Base-by-base conservation (phyloP, 2,329 filamentous ascomycete species). In the Elsinoe batatas region DNA sequence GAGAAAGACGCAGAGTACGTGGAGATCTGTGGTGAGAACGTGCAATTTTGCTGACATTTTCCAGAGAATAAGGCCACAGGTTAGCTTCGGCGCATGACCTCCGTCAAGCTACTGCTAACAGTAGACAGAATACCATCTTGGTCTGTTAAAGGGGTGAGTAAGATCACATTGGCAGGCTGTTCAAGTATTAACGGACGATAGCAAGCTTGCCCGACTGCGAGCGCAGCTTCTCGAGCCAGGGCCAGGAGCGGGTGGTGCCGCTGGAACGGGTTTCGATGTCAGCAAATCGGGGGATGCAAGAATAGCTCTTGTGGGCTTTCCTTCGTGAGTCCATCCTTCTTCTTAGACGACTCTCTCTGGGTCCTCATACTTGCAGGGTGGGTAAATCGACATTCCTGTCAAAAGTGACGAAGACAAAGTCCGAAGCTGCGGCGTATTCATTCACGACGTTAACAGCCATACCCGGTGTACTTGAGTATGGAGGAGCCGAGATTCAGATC, bases 361-460 rank as follows among this genome's bases (percentile, higher is more conserved):
- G 30, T 43, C 18, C 49, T 57, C 15, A 56, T 35, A 5, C 13
- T 56, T 55, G 30, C 12, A 51, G 47, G 5, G 93, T 98, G 53
- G 93, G 93, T 69, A 98, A 98, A 76, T 98, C 93, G 2, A 98
- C 93, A 0, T 97, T 98, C 68, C 71, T 98, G n/a, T 96, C 91
- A 49, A 96, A 97, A 68, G 94, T 98, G 69, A 98, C 93, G 50
- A 97, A 95, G 74, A 98, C 94, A 37, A 90, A 89, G 67, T 95
- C 90, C 51, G 91, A 96, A 70, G 90, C 96, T 26, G 93, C 93
- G 0, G 88, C 93, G 0, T 98, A 98, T 69, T 84, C 91, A 56
- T 98, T 98, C 81, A 98, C 93, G 10, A 98, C 93, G 1, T 78
- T 98, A 43, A 98, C 93, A 8, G 94, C 93, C 35, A 98, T 98